phyloP scores from a whole-genome alignment of 345 rosid genomes.

The Euphorbia pulcherrima region DNA sequence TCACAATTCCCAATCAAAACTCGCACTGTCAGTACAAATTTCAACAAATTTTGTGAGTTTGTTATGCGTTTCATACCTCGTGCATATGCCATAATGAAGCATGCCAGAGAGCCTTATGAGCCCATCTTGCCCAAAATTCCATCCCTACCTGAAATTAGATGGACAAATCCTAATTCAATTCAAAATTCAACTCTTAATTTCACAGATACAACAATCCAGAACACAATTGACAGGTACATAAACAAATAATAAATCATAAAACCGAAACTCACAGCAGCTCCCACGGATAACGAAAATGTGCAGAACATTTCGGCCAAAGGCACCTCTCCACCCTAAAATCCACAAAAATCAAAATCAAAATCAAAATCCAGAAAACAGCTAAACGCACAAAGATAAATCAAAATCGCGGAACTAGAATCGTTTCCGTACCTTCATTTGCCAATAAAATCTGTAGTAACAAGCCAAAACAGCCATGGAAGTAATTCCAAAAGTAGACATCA shows the following conservation, averaged over 20 bases:
- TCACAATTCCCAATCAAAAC: background rate
- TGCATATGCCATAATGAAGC: conserved; percentile 73
- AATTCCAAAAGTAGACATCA: conserved; percentile 54
- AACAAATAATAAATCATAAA: no score
- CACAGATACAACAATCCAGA: background rate
- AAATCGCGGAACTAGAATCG: background rate
- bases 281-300: conserved; percentile 53
- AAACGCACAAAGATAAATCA: background rate
- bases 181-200: background rate
- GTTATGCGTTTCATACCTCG: conserved; percentile 44
- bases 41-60: no score
- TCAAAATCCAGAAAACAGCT: background rate
- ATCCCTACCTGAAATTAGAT: conserved; percentile 56
- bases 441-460: conserved; percentile 56
- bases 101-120: conserved; percentile 65
- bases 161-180: background rate
- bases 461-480: conserved; percentile 52
- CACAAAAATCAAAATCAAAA: background rate
- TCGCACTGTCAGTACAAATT: background rate
- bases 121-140: conserved; percentile 86
- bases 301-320: conserved; percentile 49
- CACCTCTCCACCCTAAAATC: conserved; percentile 41
- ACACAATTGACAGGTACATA: no score
- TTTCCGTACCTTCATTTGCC: conserved; percentile 54
- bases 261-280: conserved; percentile 53